Evolutionary conservation across 345 rosid species (phyloP).

Genomic region (Hibiscus mutabilis): DNA sequence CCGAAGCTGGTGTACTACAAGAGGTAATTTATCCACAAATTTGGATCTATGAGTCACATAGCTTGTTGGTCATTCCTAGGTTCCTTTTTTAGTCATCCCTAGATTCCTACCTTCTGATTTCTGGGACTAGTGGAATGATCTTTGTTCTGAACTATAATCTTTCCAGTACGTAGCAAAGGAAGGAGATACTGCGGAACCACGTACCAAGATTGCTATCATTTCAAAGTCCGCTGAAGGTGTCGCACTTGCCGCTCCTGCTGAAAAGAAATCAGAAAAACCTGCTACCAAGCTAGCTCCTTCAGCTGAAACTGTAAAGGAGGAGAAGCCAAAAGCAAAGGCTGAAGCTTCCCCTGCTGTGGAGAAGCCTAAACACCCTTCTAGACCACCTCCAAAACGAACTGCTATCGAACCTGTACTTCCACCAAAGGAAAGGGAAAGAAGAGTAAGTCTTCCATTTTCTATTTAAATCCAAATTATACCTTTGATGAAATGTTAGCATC

Average conservation of each 20-base stretch:
- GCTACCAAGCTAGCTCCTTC: conserved; percentile 39
- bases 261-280: conserved; percentile 42
- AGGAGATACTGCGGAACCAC: conserved; percentile 32
- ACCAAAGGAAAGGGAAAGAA: conserved; percentile 95
- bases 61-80: conserved; percentile 1
- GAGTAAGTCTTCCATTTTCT: conserved; percentile 45
- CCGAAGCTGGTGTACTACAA: conserved; percentile 74
- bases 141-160: not conserved
- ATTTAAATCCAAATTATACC: not conserved
- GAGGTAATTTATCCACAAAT: conserved; percentile 35
- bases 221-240: conserved; percentile 74
- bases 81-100: not conserved
- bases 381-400: conserved; percentile 55
- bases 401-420: conserved; percentile 94
- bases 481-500: not conserved
- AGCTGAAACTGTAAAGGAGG: conserved; percentile 28
- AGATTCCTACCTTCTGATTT: not conserved
- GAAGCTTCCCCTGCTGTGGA: conserved; percentile 36
- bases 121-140: not conserved
- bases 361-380: conserved; percentile 45
- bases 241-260: conserved; percentile 75
- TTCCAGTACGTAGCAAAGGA: conserved; percentile 68
- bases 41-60: conserved; percentile 2
- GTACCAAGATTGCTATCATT: conserved; percentile 74
- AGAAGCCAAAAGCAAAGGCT: conserved; percentile 37